Evolutionary conservation across 352 stramenopile species (phyloP), one percentile per base, ranked within the genome.

Genomic region (Globisporangium sylvaticum): DNA sequence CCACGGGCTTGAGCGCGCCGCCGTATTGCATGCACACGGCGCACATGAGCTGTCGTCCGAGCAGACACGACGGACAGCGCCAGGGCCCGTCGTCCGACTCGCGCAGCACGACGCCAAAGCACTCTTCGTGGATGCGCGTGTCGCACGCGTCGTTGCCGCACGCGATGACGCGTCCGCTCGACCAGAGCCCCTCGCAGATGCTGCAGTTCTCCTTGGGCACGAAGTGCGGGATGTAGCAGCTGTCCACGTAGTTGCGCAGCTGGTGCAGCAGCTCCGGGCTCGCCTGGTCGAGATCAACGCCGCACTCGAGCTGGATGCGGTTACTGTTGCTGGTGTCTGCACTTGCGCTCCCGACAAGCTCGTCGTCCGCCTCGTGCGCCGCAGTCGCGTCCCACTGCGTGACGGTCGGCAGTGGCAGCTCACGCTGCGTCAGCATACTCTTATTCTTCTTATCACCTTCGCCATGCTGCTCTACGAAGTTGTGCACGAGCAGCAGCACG

Each of bases 111-210:
- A 89, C 77, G 25, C 87, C 87, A 65, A 93, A 95, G 57, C 87
- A 95, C 58, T 94, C 87, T 62, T 95, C 87, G 62, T 95, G 87
- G 58, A 95, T 78, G 55, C 79, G 70, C 7, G 83, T 79, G 18
- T 77, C 69, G 50, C 87, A 95, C 0, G 75, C 64, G 66, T 93
- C 84, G 55, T 88, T 91, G 54, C 78, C 84, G 56, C 87, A 95
- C 48, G 74, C 77, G 48, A 91, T 65, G 2, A 95, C 73, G 25
- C 74, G 80, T 0, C 85, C 87, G 15, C 73, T 85, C n/a, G 85
- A 95, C 87, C 87, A 95, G 1, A 95, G 70, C 0, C 87, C 87
- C 65, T 93, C 85, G 55, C 87, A 95, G 48, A 95, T 78, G 62
- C 67, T 76, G 69, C 87, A 95, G 68, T 94, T 89, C 63, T 91